Evolutionary conservation across 148 eudicot genomes (phyloP).

Genomic region (Polygonum maritimum): DNA sequence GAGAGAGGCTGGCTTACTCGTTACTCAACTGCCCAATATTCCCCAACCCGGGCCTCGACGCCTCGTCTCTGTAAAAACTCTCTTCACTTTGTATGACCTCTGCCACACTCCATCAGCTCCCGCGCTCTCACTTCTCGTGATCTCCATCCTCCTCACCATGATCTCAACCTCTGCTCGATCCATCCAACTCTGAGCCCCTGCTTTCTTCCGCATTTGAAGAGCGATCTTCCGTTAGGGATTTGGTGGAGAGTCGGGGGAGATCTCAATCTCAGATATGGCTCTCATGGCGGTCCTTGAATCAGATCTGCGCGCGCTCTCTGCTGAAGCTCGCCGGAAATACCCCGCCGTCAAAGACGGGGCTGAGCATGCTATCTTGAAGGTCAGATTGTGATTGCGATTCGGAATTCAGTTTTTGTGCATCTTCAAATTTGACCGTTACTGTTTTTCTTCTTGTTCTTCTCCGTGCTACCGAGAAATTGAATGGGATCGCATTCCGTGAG

Average conservation of each 20-base stretch:
- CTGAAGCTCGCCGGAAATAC: slow-evolving; percentile 93
- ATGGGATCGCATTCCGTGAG: not conserved
- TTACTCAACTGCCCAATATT: not conserved
- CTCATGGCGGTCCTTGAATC: slow-evolving; percentile 92
- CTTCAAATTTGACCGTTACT: not conserved
- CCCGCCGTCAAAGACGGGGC: slow-evolving; percentile 97
- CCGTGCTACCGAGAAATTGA: not conserved
- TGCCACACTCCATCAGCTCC: not conserved
- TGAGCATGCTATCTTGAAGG: slow-evolving; percentile 97
- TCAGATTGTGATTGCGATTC: slow-evolving; percentile 8
- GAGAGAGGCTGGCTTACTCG: too few species aligned
- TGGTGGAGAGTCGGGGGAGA: not conserved
- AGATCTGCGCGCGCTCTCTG: slow-evolving; percentile 93
- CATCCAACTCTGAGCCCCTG: not conserved
- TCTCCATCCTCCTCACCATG: not conserved
- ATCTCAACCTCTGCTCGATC: slow-evolving; percentile 16
- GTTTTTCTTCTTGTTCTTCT: not conserved
- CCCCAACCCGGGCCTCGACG: not conserved
- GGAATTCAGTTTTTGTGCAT: not conserved
- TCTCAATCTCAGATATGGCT: slow-evolving; percentile 37
- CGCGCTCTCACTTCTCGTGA: slow-evolving; percentile 3
- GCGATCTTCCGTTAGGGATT: not conserved
- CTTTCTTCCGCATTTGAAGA: not conserved
- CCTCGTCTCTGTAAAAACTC: not conserved
- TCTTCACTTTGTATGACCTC: too few species aligned